These are phyloP conservation scores for Amylocarpus encephaloides DNA, from an alignment of 2,329 filamentous ascomycete species.

Conservation along the genomic window DNA sequence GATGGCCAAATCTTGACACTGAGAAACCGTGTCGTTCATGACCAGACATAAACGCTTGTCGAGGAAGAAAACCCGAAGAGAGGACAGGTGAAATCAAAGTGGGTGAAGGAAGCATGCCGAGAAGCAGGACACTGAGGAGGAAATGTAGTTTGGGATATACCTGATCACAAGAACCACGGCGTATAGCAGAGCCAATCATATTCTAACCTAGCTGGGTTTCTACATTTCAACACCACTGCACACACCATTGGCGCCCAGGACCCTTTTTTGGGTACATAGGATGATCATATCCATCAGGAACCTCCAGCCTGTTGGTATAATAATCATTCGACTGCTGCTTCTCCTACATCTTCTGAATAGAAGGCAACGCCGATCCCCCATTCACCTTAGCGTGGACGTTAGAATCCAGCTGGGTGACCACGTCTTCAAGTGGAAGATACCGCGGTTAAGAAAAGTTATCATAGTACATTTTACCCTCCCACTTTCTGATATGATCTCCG, in stretches of 20 bases:
- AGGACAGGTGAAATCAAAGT: conserved; percentile 10
- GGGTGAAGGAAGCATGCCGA: too few species aligned
- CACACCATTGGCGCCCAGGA: background rate
- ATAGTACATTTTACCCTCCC: conserved; percentile 30
- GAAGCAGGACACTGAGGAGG: too few species aligned
- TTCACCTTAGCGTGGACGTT: conserved; percentile 26
- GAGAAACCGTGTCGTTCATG: too few species aligned
- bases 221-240: background rate
- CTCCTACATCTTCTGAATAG: conserved; percentile 27
- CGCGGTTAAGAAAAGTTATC: conserved; percentile 42
- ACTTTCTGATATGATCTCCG: conserved; percentile 41
- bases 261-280: conserved; percentile 11
- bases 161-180: too few species aligned
- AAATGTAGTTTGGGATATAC: too few species aligned
- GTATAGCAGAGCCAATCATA: background rate
- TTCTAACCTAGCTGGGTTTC: conserved; percentile 8
- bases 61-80: conserved; percentile 21
- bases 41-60: conserved; percentile 22
- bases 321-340: conserved; percentile 22
- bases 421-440: conserved; percentile 30
- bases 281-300: conserved; percentile 12
- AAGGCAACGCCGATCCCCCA: conserved; percentile 28
- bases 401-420: conserved; percentile 33
- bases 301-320: conserved; percentile 22
- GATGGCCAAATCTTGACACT: too few species aligned